Conservation (phyloP, 2,329 filamentous ascomycete genomes). For the Pseudogymnoascus sp. region DNA sequence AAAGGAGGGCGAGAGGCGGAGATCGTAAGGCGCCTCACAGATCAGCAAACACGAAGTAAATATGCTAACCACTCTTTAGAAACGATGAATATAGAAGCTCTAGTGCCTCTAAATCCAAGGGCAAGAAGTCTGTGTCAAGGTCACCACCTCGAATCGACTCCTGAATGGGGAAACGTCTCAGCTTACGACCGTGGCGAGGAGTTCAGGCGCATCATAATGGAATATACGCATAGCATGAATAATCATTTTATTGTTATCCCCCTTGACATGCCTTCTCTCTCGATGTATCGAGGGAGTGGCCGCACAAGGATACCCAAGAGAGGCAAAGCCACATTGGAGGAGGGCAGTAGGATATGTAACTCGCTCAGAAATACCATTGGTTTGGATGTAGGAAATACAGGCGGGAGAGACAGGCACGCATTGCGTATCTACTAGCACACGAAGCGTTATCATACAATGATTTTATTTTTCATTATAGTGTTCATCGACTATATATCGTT, state of each 20-base stretch:
- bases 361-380: not conserved
- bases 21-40: conserved; percentile 55
- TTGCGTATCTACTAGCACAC: not conserved
- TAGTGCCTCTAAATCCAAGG: conserved; percentile 1
- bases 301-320: not conserved
- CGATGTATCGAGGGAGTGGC: not conserved
- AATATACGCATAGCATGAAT: not conserved
- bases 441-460: conserved; percentile 7
- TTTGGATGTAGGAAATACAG: conserved; percentile 3
- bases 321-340: not conserved
- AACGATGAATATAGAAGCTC: conserved; percentile 1
- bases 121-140: not conserved
- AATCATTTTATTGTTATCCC: not conserved
- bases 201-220: not conserved
- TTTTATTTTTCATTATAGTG: conserved; percentile 10
- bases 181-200: not conserved
- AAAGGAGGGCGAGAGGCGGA: conserved; percentile 77
- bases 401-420: not conserved
- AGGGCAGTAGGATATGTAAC: not conserved
- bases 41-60: not conserved
- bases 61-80: not conserved
- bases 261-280: not conserved
- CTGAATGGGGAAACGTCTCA: not conserved
- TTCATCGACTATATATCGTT: conserved; percentile 9
- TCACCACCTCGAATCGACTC: conserved; percentile 3